These are phyloP conservation scores for Apiosordaria backusii DNA, from an alignment of 495 filamentous ascomycete species.

Conservation along the genomic window DNA sequence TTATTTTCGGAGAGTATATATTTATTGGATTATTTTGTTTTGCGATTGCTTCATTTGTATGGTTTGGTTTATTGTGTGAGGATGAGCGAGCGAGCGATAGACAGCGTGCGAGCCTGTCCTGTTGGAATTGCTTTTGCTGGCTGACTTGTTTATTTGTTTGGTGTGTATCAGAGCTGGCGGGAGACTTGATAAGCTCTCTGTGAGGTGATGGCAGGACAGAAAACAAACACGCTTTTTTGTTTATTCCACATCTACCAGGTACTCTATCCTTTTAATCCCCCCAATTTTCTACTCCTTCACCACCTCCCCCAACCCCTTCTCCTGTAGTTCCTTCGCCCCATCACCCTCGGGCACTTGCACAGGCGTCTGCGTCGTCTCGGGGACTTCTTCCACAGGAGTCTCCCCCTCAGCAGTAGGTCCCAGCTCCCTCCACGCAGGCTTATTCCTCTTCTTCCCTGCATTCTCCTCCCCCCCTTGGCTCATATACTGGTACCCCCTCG, in stretches of 20 bases:
- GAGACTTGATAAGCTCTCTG: no score
- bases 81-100: no score
- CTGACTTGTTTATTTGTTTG: no score
- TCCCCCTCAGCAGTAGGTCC: conserved; percentile 23
- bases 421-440: conserved; percentile 55
- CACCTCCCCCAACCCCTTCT: conserved; percentile 60
- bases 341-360: conserved; percentile 40
- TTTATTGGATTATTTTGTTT: conserved; percentile 6
- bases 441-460: conserved; percentile 56
- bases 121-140: no score
- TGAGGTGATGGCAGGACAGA: no score
- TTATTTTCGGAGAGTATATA: neutral
- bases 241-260: no score
- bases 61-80: no score
- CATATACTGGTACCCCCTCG: conserved; percentile 83
- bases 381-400: conserved; percentile 10
- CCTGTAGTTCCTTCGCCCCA: conserved; percentile 45
- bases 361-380: conserved; percentile 39
- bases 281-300: conserved; percentile 11
- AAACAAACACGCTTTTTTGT: no score
- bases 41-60: no score
- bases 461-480: conserved; percentile 58
- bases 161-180: no score
- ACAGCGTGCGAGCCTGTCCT: no score
- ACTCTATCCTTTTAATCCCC: no score